Evolutionary conservation across 768 basidiomycete genomes (phyloP).

Genomic region (Chiua virens): DNA sequence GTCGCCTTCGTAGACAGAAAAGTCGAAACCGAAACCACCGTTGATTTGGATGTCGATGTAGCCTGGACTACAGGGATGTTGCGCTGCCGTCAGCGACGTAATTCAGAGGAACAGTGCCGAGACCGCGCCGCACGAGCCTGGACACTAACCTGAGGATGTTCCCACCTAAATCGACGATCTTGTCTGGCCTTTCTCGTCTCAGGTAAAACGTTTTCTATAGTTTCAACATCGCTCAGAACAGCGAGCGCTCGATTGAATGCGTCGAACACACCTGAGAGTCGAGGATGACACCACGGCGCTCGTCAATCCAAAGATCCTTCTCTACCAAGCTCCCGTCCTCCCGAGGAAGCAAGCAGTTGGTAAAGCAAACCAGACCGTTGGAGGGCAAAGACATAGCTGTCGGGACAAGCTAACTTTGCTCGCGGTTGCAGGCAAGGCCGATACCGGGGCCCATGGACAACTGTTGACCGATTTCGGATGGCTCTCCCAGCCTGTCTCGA

Average conservation of each 20-base stretch:
- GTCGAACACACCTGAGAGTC: conserved; percentile 60
- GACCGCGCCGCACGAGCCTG: not conserved
- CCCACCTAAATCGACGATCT: conserved; percentile 67
- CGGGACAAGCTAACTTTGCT: conserved; percentile 4
- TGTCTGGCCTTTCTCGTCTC: conserved; percentile 58
- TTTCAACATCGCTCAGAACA: conserved; percentile 2
- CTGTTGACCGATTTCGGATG: not conserved
- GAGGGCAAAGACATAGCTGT: conserved; percentile 19
- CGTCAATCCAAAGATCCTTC: conserved; percentile 82
- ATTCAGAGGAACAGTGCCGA: not conserved
- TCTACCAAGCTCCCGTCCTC: conserved; percentile 77
- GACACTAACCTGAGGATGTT: conserved; percentile 66
- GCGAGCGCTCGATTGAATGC: not conserved
- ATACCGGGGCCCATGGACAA: not conserved
- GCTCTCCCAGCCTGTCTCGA: not conserved
- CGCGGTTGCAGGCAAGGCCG: conserved; percentile 1
- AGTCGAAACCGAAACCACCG: conserved; percentile 86
- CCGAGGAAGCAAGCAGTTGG: conserved; percentile 77
- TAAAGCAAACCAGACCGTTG: conserved; percentile 84
- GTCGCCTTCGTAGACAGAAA: conserved; percentile 76
- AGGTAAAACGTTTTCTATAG: conserved; percentile 66
- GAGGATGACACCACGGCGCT: conserved; percentile 67
- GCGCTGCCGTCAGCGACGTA: conserved; percentile 10
- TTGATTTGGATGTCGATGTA: conserved; percentile 89
- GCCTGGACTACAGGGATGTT: conserved; percentile 58